phyloP scores from a whole-genome alignment of 345 rosid genomes.

The Acer saccharum region DNA sequence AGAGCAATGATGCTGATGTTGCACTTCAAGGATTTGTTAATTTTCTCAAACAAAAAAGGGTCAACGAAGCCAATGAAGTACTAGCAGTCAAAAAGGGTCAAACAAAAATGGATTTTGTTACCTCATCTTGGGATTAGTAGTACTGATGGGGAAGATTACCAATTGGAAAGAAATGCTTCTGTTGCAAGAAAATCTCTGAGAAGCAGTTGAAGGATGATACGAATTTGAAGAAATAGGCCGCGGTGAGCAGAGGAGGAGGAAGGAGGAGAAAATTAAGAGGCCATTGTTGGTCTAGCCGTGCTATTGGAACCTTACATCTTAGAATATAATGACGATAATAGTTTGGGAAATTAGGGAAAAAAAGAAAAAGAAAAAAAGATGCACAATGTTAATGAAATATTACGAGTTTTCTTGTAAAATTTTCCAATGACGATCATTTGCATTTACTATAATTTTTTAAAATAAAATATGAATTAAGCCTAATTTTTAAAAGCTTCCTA shows the following conservation, averaged over 20 bases:
- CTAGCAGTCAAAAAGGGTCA: no score
- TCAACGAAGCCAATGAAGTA: background rate
- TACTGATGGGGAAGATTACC: background rate
- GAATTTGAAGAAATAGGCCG: background rate
- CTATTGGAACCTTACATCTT: no score
- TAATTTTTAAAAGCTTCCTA: no score
- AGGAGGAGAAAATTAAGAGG: background rate
- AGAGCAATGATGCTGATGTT: slow-evolving; percentile 45
- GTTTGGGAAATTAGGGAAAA: no score
- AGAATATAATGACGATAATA: no score
- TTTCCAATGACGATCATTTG: no score
- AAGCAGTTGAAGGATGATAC: background rate
- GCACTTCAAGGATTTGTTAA: slow-evolving; percentile 40
- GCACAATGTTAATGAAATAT: no score
- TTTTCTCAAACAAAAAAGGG: slow-evolving; percentile 36
- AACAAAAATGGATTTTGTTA: no score
- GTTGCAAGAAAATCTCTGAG: background rate
- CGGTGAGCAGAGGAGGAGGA: background rate
- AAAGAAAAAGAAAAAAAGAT: no score
- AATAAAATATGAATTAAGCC: no score
- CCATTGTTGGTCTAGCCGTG: background rate
- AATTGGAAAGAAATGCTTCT: background rate
- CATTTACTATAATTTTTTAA: no score
- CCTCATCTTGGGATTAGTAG: background rate
- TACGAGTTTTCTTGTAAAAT: no score